Base-by-base conservation (phyloP, 495 filamentous ascomycete species). In the Hyaloscypha bicolor region DNA sequence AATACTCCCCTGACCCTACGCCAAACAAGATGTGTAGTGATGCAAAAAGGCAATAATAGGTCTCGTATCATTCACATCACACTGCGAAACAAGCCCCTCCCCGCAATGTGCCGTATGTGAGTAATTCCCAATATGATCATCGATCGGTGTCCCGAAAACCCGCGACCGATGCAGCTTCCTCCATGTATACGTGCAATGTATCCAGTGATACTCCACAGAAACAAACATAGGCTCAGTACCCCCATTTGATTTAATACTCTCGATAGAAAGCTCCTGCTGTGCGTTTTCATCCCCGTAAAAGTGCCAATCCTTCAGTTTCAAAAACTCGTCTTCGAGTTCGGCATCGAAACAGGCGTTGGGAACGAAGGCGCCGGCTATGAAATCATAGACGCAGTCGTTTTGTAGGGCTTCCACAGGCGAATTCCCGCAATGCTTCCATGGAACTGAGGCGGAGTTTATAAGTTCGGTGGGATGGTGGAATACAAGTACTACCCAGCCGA, bases 291-390 rank as follows among this genome's bases (percentile, higher is more conserved):
- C 59, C 39, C 31, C 59, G 16, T 25, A 62, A 9, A 9, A 62
- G 31, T 45, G 59, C 59, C 59, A 62, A 25, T 39, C 31, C 11
- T 42, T 45, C 35, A 37, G n/a, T 6, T 22, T 9, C 5, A 62
- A n/a, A 42, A 62, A 62, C 35, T 62, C 59, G 4, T 21, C n/a
- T 22, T 62, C 59, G 6, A 62, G 35, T n/a, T 62, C 59, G 9
- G 30, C 31, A 22, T 62, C 59, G 59, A 39, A 45, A 30, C 59
- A 62, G 8, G 14, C 32, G 37, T 6, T 4, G 25, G 4, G 59
- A 9, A 62, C 59, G 31, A 9, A 62, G 6, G 51, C 51, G 6
- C 51, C 51, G 16, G 51, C 5, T 53, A 53, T 53, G 51, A 53
- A 53, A 19, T 53, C 51, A 53, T 5, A 14, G 22, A 53, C 22